Evolutionary conservation across 176 grass and related monocot species (phyloP), one percentile per base, ranked within the genome.

Genomic region (Avena insularis): DNA sequence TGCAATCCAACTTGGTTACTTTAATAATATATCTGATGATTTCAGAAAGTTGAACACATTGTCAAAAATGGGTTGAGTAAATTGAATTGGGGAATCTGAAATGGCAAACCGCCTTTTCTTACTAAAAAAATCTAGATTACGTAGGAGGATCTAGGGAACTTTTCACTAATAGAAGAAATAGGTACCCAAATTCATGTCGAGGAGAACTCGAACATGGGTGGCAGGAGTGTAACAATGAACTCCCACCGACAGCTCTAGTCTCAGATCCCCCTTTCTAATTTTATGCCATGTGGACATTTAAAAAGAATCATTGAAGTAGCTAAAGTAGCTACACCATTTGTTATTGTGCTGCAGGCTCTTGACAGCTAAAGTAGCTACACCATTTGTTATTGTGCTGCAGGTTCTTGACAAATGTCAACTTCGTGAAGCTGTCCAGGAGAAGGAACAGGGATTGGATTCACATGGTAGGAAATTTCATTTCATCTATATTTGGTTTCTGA

Each of bases 351-450:
- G 38, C 38, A 40, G 38, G 4, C 6, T 40, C 38, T 40, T 40
- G 38, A 40, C 38, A 40, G 6, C 38, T 40, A 40, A 40, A 40
- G 38, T 40, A 40, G 38, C 38, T 40, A 40, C 38, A 72, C 14
- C 1, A 35, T 67, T 35, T 63, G 33, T 8, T 86, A 77, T 8
- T 78, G 17, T 82, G 4, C 35, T 81, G 13, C 84, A 98, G 95
- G 90, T 92, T 90, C 90, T 98, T 17, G 84, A 89, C 8, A 95
- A 98, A 92, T 98, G 95, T 59, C 95, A 98, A 75, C 93, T 98
- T 83, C 82, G 80, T 75, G 95, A 95, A 85, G 83, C 86, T 83
- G 93, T 98, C 82, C 88, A 88, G 80, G 93, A 93, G 87, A 98
- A 95, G 88, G 90, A 95, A 35, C 72, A 89, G 17, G 88, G 90